Evolutionary conservation across 768 basidiomycete genomes (phyloP).

Genomic region (Hericium coralloides): DNA sequence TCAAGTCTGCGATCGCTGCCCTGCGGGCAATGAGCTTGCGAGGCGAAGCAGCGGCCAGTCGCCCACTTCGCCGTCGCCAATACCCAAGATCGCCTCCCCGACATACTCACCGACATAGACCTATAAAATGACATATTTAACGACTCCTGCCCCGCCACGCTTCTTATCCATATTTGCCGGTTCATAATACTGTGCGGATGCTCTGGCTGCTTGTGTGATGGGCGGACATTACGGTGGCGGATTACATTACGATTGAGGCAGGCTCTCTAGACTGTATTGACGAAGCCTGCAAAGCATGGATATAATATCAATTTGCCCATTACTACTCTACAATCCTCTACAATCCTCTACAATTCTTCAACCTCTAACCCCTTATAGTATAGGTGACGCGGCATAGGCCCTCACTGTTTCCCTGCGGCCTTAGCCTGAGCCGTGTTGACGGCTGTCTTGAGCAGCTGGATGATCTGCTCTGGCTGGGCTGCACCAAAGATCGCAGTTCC

Average conservation of each 20-base stretch:
- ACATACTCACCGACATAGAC: constrained; percentile 9
- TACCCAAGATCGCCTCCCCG: constrained; percentile 2
- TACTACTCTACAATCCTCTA: neutral
- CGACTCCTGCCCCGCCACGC: neutral
- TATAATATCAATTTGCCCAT: neutral
- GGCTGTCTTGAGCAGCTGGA: constrained; percentile 56
- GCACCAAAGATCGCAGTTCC: constrained; percentile 93
- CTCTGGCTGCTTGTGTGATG: neutral
- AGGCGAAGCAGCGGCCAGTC: too few species aligned
- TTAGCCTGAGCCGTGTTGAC: constrained; percentile 62
- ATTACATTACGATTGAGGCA: neutral
- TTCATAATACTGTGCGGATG: neutral
- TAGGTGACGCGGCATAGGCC: neutral
- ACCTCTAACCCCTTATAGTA: neutral
- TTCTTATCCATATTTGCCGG: neutral
- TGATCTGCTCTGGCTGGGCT: constrained; percentile 69
- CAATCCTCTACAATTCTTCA: neutral
- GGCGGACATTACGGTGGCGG: neutral
- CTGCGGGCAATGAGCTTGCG: too few species aligned
- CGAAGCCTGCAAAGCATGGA: neutral
- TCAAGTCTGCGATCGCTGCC: too few species aligned
- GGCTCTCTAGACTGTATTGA: neutral
- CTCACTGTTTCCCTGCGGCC: constrained; percentile 16
- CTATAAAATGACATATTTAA: constrained; percentile 3
- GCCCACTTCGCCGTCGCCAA: neutral